Conservation (phyloP, 768 basidiomycete genomes). For the Tricholoma terreum region DNA sequence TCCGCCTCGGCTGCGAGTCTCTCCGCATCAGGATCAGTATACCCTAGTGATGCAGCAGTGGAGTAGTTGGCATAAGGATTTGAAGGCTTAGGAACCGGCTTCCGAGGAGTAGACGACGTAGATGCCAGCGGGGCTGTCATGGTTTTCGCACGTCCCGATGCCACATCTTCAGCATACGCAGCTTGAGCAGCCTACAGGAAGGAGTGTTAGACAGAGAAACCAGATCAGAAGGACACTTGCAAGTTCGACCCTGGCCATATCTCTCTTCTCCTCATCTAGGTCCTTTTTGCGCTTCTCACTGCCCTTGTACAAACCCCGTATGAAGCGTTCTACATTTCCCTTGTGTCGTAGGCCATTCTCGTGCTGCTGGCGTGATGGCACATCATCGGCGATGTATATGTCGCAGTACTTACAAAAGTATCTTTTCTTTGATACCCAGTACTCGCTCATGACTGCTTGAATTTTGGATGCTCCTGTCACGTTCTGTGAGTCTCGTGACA, state of each 20-base stretch:
- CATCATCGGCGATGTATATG: conserved; percentile 96
- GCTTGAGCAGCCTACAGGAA: conserved; percentile 66
- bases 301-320: conserved; percentile 88
- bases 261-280: conserved; percentile 77
- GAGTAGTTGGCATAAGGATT: conserved; percentile 84
- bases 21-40: conserved; percentile 73
- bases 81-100: conserved; percentile 47
- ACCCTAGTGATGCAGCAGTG: conserved; percentile 82
- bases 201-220: conserved; percentile 1
- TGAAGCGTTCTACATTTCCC: conserved; percentile 90
- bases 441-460: conserved; percentile 67
- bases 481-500: too few relatives aligned
- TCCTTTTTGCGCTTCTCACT: conserved; percentile 88
- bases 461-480: too few relatives aligned
- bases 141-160: conserved; percentile 57
- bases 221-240: background rate
- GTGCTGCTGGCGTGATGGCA: conserved; percentile 84
- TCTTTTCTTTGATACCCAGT: conserved; percentile 90
- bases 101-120: conserved; percentile 34
- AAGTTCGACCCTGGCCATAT: conserved; percentile 81
- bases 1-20: conserved; percentile 57
- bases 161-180: conserved; percentile 75
- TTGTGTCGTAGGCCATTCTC: conserved; percentile 93
- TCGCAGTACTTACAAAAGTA: conserved; percentile 98
- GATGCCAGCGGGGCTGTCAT: conserved; percentile 29